phyloP scores from a whole-genome alignment of 768 basidiomycete genomes.

The Multifurca ochricompacta region DNA sequence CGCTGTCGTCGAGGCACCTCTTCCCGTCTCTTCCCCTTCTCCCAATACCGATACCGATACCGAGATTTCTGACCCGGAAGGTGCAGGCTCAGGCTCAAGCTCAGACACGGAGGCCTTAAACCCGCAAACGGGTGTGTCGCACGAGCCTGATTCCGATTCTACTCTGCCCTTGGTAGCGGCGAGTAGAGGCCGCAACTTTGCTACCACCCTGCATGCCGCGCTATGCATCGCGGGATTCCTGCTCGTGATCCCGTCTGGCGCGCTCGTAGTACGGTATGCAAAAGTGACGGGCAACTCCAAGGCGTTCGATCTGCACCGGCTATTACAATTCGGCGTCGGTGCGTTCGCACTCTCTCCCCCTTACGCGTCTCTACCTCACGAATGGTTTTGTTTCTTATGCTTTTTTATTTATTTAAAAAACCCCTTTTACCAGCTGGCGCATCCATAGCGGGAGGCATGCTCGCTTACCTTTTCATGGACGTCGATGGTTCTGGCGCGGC shows the following conservation, averaged over 20 bases:
- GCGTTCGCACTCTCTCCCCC: neutral
- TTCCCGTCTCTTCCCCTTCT: neutral
- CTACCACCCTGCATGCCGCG: constrained; percentile 46
- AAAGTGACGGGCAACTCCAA: constrained; percentile 35
- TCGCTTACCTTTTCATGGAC: constrained; percentile 11
- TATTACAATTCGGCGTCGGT: constrained; percentile 19
- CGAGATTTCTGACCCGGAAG: too few relatives aligned
- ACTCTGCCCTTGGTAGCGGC: too few relatives aligned
- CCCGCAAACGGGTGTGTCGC: too few relatives aligned
- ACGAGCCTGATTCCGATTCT: too few relatives aligned
- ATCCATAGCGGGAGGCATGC: neutral
- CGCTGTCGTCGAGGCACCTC: constrained; percentile 24
- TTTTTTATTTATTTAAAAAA: neutral
- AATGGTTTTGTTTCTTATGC: neutral
- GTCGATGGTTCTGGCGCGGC: neutral
- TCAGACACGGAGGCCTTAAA: too few relatives aligned
- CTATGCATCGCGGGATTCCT: constrained; percentile 47
- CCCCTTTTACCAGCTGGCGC: constrained; percentile 9
- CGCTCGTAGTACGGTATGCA: constrained; percentile 46
- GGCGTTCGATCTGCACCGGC: constrained; percentile 44
- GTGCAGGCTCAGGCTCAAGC: neutral
- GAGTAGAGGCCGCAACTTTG: neutral
- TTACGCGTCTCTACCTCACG: neutral
- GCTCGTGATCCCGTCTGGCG: constrained; percentile 51
- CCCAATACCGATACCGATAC: neutral